phyloP scores from a whole-genome alignment of 495 filamentous ascomycete species.

The Hypoxylon lienhwacheense region DNA sequence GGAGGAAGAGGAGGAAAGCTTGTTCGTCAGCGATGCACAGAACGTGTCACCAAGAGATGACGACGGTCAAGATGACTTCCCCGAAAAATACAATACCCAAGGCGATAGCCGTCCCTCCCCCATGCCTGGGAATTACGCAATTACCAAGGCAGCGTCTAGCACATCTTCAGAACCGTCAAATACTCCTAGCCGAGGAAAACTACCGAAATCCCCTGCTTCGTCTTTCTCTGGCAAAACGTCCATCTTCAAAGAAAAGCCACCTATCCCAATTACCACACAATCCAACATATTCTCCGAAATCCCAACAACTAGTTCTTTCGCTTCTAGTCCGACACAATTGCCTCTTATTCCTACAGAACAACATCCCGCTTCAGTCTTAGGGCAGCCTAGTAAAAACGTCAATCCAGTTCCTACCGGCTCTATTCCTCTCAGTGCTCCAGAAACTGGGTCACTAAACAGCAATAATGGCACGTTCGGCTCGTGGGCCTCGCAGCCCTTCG shows the following conservation, averaged over 20 bases:
- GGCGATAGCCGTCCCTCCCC: not conserved
- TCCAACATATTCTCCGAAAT: not conserved
- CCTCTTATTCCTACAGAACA: not conserved
- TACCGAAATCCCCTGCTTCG: not conserved
- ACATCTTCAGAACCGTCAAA: not conserved
- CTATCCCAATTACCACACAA: not conserved
- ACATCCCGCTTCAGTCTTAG: not conserved
- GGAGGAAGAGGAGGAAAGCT: slow-evolving; percentile 12
- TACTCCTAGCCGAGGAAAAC: no score
- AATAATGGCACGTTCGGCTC: not conserved
- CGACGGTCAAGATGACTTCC: not conserved
- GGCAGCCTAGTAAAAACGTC: not conserved
- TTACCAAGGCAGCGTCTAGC: not conserved
- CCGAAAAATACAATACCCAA: not conserved
- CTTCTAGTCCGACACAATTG: not conserved
- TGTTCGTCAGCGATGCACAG: slow-evolving; percentile 40
- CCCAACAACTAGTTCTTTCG: not conserved
- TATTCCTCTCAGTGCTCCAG: not conserved
- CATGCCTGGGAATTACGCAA: slow-evolving; percentile 7
- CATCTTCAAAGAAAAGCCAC: not conserved
- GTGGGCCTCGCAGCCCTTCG: not conserved
- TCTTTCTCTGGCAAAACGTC: not conserved
- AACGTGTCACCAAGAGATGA: slow-evolving; percentile 1
- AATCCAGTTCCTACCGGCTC: not conserved
- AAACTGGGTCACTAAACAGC: not conserved